These are phyloP conservation scores for Paralagenidium karlingii DNA, from an alignment of 352 stramenopile genomes.

Conservation along the genomic window DNA sequence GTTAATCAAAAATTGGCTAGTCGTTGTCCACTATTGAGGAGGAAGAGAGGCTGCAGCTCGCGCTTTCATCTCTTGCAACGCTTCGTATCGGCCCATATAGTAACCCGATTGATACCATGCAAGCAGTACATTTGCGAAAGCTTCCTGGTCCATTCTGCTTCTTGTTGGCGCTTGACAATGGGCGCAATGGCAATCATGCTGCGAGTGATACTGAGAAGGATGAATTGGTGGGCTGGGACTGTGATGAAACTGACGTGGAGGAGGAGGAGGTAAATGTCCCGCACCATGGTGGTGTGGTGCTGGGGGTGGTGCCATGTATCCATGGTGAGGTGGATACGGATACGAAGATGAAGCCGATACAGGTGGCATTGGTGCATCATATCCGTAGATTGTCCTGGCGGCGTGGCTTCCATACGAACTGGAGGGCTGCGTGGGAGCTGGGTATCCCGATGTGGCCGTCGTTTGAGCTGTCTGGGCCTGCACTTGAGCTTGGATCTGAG, in stretches of 20 bases:
- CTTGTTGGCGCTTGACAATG: constrained; percentile 1
- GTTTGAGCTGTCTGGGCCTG: too few species aligned
- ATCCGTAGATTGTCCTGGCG: too few species aligned
- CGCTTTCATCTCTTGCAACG: constrained; percentile 58
- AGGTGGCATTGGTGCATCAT: too few species aligned
- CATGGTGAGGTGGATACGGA: not conserved
- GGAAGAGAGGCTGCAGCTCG: not conserved
- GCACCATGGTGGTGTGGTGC: too few species aligned
- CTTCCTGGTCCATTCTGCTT: not conserved
- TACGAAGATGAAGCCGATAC: too few species aligned
- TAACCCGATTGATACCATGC: constrained; percentile 82
- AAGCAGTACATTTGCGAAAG: constrained; percentile 41
- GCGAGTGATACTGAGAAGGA: constrained; percentile 11
- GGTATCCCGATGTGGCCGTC: too few species aligned
- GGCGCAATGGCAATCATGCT: constrained; percentile 3
- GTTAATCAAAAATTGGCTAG: not conserved
- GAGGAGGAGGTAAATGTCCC: too few species aligned
- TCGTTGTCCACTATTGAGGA: not conserved
- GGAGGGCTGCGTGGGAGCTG: too few species aligned
- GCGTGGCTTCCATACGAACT: too few species aligned
- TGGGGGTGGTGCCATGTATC: too few species aligned
- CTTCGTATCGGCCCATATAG: constrained; percentile 66
- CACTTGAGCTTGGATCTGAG: constrained; percentile 43
- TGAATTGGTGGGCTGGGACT: constrained; percentile 15
- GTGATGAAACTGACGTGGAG: constrained; percentile 4